Evolutionary conservation across 1,284 basidiomycete species (phyloP).

Genomic region (Wolfiporia cocos): DNA sequence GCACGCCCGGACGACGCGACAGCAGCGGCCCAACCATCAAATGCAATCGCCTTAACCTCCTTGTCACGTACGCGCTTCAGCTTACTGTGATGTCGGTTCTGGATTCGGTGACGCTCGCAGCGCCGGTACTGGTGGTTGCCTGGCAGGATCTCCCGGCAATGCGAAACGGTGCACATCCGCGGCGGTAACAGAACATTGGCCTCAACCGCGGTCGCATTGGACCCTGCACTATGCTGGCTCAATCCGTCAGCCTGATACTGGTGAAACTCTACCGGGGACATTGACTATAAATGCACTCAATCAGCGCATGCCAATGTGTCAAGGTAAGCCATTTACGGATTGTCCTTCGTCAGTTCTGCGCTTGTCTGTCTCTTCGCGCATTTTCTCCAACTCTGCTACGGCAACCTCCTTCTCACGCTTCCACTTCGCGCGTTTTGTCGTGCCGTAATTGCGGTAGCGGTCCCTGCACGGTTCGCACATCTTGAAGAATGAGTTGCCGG

Average conservation of each 20-base stretch:
- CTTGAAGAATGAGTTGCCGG: constrained; percentile 40
- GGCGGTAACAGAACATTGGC: constrained; percentile 16
- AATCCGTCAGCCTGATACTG: neutral
- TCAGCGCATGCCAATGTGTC: neutral
- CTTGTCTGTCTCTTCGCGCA: constrained; percentile 34
- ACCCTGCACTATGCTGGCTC: no score
- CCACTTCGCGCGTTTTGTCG: constrained; percentile 49
- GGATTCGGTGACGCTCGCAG: constrained; percentile 47
- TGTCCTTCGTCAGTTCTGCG: constrained; percentile 30
- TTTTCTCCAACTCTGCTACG: constrained; percentile 33
- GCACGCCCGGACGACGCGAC: constrained; percentile 6
- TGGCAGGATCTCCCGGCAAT: constrained; percentile 46
- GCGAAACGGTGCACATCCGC: constrained; percentile 53
- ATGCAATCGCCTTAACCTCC: constrained; percentile 30
- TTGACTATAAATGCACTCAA: neutral
- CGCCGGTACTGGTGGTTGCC: constrained; percentile 42
- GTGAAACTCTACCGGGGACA: neutral
- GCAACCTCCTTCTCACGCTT: constrained; percentile 39
- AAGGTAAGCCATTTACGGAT: constrained; percentile 10
- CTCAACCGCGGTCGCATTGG: no score
- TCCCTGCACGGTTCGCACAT: constrained; percentile 49
- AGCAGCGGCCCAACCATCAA: constrained; percentile 22
- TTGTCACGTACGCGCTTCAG: constrained; percentile 45
- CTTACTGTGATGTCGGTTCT: constrained; percentile 47
- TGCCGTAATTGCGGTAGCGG: constrained; percentile 45